These are phyloP conservation scores for Aristolochia fimbriata DNA, from an alignment of 164 flowering plant genomes.

Conservation along the genomic window DNA sequence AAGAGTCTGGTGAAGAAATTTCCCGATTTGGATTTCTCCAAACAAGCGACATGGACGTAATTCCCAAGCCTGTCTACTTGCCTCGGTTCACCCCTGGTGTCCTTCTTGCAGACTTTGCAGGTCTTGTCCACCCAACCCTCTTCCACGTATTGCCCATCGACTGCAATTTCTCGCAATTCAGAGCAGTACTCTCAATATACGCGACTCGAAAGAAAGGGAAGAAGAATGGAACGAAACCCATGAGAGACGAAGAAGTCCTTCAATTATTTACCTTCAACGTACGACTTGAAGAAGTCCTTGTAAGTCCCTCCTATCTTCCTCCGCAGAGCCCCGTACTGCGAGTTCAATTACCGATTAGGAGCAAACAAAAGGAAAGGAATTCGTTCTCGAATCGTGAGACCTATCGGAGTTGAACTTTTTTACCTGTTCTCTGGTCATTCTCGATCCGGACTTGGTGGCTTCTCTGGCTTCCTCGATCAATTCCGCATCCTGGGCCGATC, in stretches of 20 bases:
- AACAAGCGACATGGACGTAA: slow-evolving; percentile 76
- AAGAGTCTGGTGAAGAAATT: slow-evolving; percentile 82
- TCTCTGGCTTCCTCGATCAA: slow-evolving; percentile 72
- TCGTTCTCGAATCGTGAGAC: too few relatives aligned
- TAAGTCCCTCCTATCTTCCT: slow-evolving; percentile 96
- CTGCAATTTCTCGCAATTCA: slow-evolving; percentile 18
- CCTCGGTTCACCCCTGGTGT: slow-evolving; percentile 57
- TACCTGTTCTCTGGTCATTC: slow-evolving; percentile 78
- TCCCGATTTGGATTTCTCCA: slow-evolving; percentile 53
- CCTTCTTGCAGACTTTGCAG: slow-evolving; percentile 87
- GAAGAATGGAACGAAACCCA: background rate
- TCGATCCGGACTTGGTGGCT: slow-evolving; percentile 57
- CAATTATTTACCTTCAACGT: slow-evolving; percentile 55
- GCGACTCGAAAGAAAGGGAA: too few relatives aligned
- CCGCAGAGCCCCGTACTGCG: slow-evolving; percentile 89
- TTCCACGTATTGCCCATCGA: slow-evolving; percentile 86
- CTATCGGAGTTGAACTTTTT: background rate
- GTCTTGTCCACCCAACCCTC: slow-evolving; percentile 98
- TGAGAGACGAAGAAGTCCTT: background rate
- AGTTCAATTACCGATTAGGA: background rate
- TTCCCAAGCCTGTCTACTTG: slow-evolving; percentile 47
- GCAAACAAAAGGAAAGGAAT: background rate
- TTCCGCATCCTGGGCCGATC: slow-evolving; percentile 73
- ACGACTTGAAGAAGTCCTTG: slow-evolving; percentile 97
- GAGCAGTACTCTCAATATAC: too few relatives aligned